Evolutionary conservation across 163 green algal species (phyloP), one percentile per base, ranked within the genome.

Genomic region (Scenedesmus sp.): DNA sequence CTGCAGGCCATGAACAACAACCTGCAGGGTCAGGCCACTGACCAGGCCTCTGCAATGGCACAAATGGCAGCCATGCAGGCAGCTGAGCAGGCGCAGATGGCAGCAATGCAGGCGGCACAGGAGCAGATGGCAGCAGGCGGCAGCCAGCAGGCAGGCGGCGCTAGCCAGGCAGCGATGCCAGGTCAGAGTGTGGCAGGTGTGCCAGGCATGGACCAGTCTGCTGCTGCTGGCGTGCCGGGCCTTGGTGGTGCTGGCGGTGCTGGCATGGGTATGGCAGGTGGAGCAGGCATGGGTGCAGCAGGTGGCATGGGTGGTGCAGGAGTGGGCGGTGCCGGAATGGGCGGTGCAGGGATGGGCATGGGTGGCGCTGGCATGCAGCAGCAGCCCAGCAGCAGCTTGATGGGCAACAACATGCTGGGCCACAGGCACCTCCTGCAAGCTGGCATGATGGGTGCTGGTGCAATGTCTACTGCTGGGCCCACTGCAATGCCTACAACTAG

Each of bases 1-100:
- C 4, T 91, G 20, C 56, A 91, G 12, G 56, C 57, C n/a, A 76
- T 86, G 18, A 64, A 13, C 57, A 79, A 79, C 59, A 87, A 79
- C 57, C 15, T 91, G 4, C 56, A 91, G 20, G 87, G 55, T 12
- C 26, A 77, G 10, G 55, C 87, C 13, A 26, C 26, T 3, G 87
- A 91, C 55, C 70, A 91, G 60, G 87, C 87, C 4, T 91, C 87
- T 34, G 87, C 76, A 7, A 86, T 87, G 87, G 87, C 87, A 76
- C 59, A 76, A 13, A 66, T 91, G 0, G 56, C 87, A 23, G 76
- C 87, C 64, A 54, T 55, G 26, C 74, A 91, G 76, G 76, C 59
- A n/a, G 87, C 87, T 1, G 56, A 23, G 13, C 12, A 91, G 46
- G 87, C 87, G 1, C 52, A 86, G 56, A 12, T 12, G 23, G 87